These are phyloP conservation scores for Laburnicola sp. DNA, from an alignment of 2,329 filamentous ascomycete species.

Conservation along the genomic window DNA sequence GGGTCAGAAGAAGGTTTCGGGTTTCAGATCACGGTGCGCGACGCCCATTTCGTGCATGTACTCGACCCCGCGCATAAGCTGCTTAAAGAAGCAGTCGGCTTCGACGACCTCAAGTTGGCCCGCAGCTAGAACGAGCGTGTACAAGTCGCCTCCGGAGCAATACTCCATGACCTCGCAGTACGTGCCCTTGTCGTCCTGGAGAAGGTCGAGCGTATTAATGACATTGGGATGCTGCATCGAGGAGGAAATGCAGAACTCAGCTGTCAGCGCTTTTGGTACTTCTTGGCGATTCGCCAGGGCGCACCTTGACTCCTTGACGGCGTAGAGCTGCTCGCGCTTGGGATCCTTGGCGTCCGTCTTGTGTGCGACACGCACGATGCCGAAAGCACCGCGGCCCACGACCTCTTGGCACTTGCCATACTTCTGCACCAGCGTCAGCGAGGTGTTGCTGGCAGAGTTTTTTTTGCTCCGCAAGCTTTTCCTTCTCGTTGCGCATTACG, in stretches of 20 bases:
- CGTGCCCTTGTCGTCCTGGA: slow-evolving; percentile 94
- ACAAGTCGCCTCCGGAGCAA: slow-evolving; percentile 93
- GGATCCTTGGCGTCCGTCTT: slow-evolving; percentile 82
- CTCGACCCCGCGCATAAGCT: slow-evolving; percentile 97
- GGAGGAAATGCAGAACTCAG: slow-evolving; percentile 98
- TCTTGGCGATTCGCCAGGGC: slow-evolving; percentile 95
- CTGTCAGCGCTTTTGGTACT: slow-evolving; percentile 97
- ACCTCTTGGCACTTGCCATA: slow-evolving; percentile 99
- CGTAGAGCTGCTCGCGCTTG: slow-evolving; percentile 84
- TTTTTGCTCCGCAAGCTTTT: slow-evolving; percentile 72
- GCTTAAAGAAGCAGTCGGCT: slow-evolving; percentile 98
- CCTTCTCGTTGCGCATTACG: slow-evolving; percentile 85
- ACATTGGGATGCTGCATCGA: slow-evolving; percentile 96
- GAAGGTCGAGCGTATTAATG: slow-evolving; percentile 92
- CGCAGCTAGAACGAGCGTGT: slow-evolving; percentile 87
- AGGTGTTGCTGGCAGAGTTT: slow-evolving; percentile 74
- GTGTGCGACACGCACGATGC: slow-evolving; percentile 95
- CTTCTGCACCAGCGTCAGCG: slow-evolving; percentile 85
- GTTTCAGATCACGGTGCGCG: slow-evolving; percentile 93
- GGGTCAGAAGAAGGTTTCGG: slow-evolving; percentile 90
- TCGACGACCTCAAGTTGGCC: slow-evolving; percentile 90
- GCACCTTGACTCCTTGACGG: slow-evolving; percentile 94
- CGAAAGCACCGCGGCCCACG: slow-evolving; percentile 93
- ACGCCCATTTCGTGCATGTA: slow-evolving; percentile 99
- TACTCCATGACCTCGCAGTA: slow-evolving; percentile 99